Evolutionary conservation across 176 grass and related monocot species (phyloP), one percentile per base, ranked within the genome.

Genomic region (Carex parvula): DNA sequence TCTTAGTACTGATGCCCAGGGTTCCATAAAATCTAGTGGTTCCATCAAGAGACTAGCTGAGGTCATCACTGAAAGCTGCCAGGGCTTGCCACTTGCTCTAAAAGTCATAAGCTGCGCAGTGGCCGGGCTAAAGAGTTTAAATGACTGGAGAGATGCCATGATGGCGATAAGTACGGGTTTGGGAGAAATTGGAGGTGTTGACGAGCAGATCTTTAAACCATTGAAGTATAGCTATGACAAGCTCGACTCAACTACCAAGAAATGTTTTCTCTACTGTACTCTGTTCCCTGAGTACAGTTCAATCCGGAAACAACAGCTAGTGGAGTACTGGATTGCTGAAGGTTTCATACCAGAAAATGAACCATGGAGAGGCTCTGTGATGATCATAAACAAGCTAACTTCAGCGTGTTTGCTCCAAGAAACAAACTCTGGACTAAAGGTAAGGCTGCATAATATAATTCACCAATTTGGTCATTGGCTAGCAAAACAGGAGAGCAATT

Each of bases 251-350:
- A 60, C 42, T 66, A 60, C 87, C n/a, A 84, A 92, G 39, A 44
- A 90, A 9, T 94, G 89, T 68, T 97, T 97, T 78, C 61, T 92
- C 24, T 97, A 97, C 42, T 97, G 88, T 30, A 92, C 84, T 13
- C 79, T 97, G 26, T 97, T 94, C 64, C 91, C 91, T 1, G 88
- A 89, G 30, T 83, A 94, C 39, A 88, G 86, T 80, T 92, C 88
- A 17, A 89, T 94, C 44, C 87, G 56, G 41, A 92, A 89, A 79
- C 84, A 97, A 0, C 91, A 82, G 66, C 90, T 97, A 26, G 22
- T 92, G 70, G 75, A 89, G 32, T 97, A 94, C 50, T 97, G 91
- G 94, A 81, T 89, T 52, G 88, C 90, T 24, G 94, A 97, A 88
- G 91, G 73, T 46, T 79, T 79, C 16, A 57, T 94, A 7, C 9